These are phyloP conservation scores for Musa schizocarpa DNA, from an alignment of 176 grass and related monocot genomes.

Conservation along the genomic window DNA sequence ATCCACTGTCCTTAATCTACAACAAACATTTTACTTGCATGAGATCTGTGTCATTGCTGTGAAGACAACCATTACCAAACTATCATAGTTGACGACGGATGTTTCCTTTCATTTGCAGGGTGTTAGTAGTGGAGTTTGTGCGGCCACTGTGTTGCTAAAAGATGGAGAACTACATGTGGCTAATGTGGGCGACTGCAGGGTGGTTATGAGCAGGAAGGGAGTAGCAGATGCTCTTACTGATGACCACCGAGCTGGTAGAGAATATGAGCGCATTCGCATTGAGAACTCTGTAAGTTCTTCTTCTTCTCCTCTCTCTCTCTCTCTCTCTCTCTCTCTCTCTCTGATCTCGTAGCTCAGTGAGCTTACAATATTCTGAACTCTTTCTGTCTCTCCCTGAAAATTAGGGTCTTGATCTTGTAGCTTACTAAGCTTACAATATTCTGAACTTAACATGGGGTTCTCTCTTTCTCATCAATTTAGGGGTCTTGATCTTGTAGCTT, in stretches of 20 bases:
- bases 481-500: background rate
- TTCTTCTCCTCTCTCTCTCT: background rate
- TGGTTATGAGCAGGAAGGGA: slow-evolving; percentile 41
- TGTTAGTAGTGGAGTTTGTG: slow-evolving; percentile 44
- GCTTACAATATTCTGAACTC: too few relatives aligned
- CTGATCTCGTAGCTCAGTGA: background rate
- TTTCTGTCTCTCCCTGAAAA: background rate
- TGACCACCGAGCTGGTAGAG: slow-evolving; percentile 51
- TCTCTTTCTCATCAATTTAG: too few relatives aligned
- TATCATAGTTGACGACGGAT: background rate
- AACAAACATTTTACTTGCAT: background rate
- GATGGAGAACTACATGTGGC: slow-evolving; percentile 51
- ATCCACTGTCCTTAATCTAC: background rate
- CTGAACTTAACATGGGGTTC: too few relatives aligned
- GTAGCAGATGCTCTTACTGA: slow-evolving; percentile 46
- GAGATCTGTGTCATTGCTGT: background rate
- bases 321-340: background rate
- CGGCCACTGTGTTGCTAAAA: slow-evolving; percentile 50
- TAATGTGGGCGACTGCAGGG: slow-evolving; percentile 76
- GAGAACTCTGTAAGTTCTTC: slow-evolving; percentile 30
- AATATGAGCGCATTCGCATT: slow-evolving; percentile 54
- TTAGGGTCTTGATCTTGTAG: background rate
- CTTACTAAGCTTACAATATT: too few relatives aligned
- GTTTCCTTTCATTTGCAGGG: slow-evolving; percentile 15
- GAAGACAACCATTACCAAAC: background rate